phyloP scores from a whole-genome alignment of 352 stramenopile genomes.

The Aphanomyces cochlioides region DNA sequence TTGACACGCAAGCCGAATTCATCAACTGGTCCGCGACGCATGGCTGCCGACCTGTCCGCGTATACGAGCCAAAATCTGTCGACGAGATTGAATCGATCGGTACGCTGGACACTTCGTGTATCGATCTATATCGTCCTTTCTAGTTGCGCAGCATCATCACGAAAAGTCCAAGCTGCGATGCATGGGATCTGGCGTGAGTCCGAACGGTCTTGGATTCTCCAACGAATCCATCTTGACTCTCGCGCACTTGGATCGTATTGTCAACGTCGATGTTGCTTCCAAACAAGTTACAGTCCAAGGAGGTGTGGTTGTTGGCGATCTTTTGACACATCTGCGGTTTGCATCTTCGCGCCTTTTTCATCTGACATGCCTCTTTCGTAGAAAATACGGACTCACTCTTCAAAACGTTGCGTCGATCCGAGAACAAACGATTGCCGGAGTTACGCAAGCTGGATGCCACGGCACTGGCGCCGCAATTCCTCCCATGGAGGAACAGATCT shows the following conservation, averaged over 20 bases:
- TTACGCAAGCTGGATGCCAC: conserved; percentile 94
- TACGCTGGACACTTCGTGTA: neutral
- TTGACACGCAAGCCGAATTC: neutral
- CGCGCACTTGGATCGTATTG: conserved; percentile 88
- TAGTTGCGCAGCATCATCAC: conserved; percentile 56
- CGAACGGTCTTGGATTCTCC: conserved; percentile 94
- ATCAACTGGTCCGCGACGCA: conserved; percentile 78
- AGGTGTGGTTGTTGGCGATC: conserved; percentile 65
- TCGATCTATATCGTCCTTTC: conserved; percentile 15
- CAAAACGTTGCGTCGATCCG: conserved; percentile 98
- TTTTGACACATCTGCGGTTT: conserved; percentile 65
- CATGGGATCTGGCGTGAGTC: conserved; percentile 94
- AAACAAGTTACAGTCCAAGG: conserved; percentile 91
- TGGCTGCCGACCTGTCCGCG: conserved; percentile 56
- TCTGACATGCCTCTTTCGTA: neutral
- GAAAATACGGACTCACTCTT: conserved; percentile 89
- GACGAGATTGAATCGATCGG: conserved; percentile 50
- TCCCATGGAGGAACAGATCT: conserved; percentile 97
- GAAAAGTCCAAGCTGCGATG: conserved; percentile 84
- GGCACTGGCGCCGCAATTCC: conserved; percentile 93
- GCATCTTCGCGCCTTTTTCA: neutral
- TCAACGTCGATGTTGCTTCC: conserved; percentile 86
- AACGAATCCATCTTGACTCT: conserved; percentile 87
- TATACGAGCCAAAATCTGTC: conserved; percentile 67
- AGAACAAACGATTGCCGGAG: conserved; percentile 97